These are phyloP conservation scores for Suillus subaureus DNA, from an alignment of 768 basidiomycete species.

Conservation along the genomic window DNA sequence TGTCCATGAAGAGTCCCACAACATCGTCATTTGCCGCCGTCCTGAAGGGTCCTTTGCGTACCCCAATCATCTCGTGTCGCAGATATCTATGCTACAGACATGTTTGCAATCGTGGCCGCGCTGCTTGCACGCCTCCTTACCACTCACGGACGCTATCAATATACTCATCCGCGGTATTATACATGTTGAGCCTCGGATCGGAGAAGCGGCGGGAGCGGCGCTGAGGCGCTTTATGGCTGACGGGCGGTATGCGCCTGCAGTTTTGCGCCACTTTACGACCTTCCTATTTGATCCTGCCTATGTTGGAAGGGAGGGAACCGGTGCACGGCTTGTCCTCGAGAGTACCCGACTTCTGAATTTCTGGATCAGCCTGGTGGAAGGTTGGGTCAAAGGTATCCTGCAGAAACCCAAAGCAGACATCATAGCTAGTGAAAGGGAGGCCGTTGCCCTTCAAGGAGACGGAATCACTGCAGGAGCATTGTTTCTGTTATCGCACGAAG, in stretches of 20 bases:
- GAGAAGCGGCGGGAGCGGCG: conserved; percentile 67
- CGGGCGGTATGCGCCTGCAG: conserved; percentile 49
- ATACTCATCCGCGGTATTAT: conserved; percentile 82
- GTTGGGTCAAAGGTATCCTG: conserved; percentile 59
- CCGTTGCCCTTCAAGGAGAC: conserved; percentile 47
- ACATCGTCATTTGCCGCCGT: conserved; percentile 68
- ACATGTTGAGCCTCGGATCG: conserved; percentile 79
- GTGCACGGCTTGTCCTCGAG: conserved; percentile 65
- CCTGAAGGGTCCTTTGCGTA: conserved; percentile 67
- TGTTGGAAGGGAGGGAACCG: conserved; percentile 64
- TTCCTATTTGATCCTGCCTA: conserved; percentile 74
- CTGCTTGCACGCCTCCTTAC: conserved; percentile 58
- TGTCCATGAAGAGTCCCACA: conserved; percentile 68
- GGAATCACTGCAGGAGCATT: conserved; percentile 74
- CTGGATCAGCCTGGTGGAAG: conserved; percentile 74
- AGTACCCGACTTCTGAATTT: conserved; percentile 65
- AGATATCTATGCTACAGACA: conserved; percentile 72
- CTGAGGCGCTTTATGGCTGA: conserved; percentile 76
- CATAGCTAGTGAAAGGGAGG: conserved; percentile 43
- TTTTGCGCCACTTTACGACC: conserved; percentile 65
- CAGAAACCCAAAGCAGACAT: conserved; percentile 42
- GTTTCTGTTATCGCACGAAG: conserved; percentile 70
- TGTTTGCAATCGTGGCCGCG: conserved; percentile 88
- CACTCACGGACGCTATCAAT: conserved; percentile 66
- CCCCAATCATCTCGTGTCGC: conserved; percentile 56